Percentiles rank a stretch among this genome's conserved stretches.
Conservation (phyloP, 2,329 filamentous ascomycete species). For the Paracorniculantispora psalliotae region DNA sequence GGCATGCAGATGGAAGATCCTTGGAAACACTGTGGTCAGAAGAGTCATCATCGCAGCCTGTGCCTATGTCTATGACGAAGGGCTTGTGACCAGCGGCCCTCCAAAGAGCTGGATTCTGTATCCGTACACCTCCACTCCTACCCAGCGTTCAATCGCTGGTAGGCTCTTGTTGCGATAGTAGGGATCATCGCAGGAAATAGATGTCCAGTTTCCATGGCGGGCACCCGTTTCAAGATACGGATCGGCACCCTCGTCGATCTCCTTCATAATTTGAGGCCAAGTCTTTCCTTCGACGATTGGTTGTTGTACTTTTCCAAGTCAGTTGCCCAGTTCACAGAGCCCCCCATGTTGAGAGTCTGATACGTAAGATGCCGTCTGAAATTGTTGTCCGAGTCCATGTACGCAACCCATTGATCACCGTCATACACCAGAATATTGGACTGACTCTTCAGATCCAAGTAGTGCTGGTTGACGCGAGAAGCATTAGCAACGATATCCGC, state of each 20-base stretch:
- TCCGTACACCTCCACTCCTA: too few species aligned
- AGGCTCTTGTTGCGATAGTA: neutral
- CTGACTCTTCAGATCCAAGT: slow-evolving; percentile 12
- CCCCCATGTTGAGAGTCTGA: slow-evolving; percentile 15
- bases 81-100: too few species aligned
- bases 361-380: neutral
- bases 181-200: neutral
- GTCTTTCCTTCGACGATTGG: too few species aligned
- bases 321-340: slow-evolving; percentile 15
- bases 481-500: slow-evolving; percentile 3
- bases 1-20: too few species aligned
- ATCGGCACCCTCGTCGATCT: neutral
- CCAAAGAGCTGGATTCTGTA: too few species aligned
- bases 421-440: slow-evolving; percentile 15
- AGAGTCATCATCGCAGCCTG: too few species aligned
- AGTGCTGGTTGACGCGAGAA: neutral
- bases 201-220: neutral
- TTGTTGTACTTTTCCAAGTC: slow-evolving; percentile 15
- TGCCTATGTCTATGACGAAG: too few species aligned
- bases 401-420: slow-evolving; percentile 5
- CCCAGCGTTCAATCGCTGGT: too few species aligned
- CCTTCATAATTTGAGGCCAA: neutral
- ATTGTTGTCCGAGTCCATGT: slow-evolving; percentile 14
- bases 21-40: too few species aligned
- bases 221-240: neutral